Conservation (phyloP, 1,284 basidiomycete genomes). For the Inonotus obliquus region DNA sequence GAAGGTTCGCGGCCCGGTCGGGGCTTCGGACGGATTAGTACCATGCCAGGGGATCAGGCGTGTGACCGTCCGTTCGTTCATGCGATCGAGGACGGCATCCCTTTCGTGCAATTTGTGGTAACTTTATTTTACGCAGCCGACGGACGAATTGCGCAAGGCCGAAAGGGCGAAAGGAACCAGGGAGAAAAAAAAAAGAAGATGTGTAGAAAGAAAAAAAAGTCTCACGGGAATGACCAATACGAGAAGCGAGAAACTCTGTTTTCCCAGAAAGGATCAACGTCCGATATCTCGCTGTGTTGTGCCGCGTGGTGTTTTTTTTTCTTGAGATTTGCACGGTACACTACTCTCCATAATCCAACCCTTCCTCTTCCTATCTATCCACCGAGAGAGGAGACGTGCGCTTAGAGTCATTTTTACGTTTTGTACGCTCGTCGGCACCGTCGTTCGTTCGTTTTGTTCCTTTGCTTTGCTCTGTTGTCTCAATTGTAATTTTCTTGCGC, state of each 20-base stretch:
- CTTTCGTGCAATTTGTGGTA: not conserved
- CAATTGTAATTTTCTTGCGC: not conserved
- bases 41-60: not conserved
- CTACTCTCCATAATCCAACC: not conserved
- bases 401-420: not conserved
- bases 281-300: not conserved
- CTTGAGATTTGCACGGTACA: no score
- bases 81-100: not conserved
- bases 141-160: not conserved
- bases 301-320: no score
- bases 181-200: not conserved
- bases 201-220: no score
- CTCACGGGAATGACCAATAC: no score
- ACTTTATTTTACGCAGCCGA: not conserved
- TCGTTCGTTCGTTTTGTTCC: no score
- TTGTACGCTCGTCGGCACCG: no score
- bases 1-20: not conserved
- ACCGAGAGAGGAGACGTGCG: not conserved
- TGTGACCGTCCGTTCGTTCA: not conserved
- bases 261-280: not conserved
- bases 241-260: constrained; percentile 1
- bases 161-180: not conserved
- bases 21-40: not conserved
- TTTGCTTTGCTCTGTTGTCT: not conserved
- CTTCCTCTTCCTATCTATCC: not conserved